Base-by-base conservation (phyloP, 371 early-diverging fungal genomes). In the Syncephalastrum racemosum region DNA sequence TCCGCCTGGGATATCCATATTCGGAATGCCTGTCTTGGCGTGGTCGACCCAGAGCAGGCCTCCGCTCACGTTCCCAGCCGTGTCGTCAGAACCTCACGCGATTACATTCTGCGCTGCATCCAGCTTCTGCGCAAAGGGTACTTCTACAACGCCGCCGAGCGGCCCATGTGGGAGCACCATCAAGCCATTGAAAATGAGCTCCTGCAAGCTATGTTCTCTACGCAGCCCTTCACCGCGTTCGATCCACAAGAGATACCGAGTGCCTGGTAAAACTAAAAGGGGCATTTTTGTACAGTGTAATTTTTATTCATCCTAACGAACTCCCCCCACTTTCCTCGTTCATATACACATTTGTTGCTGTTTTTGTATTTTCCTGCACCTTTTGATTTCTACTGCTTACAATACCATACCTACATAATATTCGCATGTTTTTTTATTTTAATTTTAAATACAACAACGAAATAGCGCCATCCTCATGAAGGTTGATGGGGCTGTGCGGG, bases 1-100 rank as follows among this genome's bases (percentile, higher is more conserved):
- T 58, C 59, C 46, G 72, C 70, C 3, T 75, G 76, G 68, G 76
- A 75, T 44, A 60, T 63, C 0, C 60, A 70, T 45, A 47, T 67
- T 50, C 67, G 70, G 15, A 72, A 72, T 54, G 61, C 73, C 8
- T 72, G 70, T 15, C 31, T 72, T 7, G 72, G 66, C 3, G 60
- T 70, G 46, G 40, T 59, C 18, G 50, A 58, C 4, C 54, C 65
- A 10, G 58, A 65, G 10, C 52, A 66, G 15, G 20, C 66, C 1
- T 46, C 52, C 13, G 54, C 56, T 8, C 60, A 56, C 10, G 45
- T 72, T 0, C 46, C 62, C 2, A 23, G 45, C 4, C 50, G 61
- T 4, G 68, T 70, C 0, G 62, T 72, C 18, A 51, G 60, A 8
- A 40, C 49, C 0, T 57, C 73, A 4, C 46, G 73, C n/a, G 62